These are phyloP conservation scores for Rehmannia glutinosa DNA, from an alignment of 257 asterid species.

Conservation along the genomic window DNA sequence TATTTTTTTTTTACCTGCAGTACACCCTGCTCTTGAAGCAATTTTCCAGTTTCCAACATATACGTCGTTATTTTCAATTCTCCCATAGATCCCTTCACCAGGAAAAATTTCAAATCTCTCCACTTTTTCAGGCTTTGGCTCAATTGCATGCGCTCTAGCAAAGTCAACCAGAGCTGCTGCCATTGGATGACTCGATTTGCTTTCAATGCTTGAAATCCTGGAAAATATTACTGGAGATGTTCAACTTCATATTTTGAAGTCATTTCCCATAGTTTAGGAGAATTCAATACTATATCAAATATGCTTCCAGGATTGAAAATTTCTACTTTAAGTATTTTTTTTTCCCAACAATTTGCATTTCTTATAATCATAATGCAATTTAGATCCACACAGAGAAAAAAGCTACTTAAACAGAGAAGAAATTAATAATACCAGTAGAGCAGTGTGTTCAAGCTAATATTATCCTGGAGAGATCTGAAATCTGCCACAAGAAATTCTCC, in stretches of 20 bases:
- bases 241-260: background rate
- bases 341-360: too few relatives aligned
- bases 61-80: slow-evolving; percentile 47
- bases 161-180: slow-evolving; percentile 59
- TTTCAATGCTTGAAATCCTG: slow-evolving; percentile 79
- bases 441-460: slow-evolving; percentile 33
- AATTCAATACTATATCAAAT: too few relatives aligned
- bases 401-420: background rate
- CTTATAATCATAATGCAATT: background rate
- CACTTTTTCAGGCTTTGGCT: slow-evolving; percentile 60
- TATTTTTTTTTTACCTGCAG: slow-evolving; percentile 31
- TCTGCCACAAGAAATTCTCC: slow-evolving; percentile 67
- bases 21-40: slow-evolving; percentile 57
- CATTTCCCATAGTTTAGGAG: too few relatives aligned
- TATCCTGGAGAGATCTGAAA: slow-evolving; percentile 41
- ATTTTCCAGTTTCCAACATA: slow-evolving; percentile 59
- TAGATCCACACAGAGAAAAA: background rate
- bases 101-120: slow-evolving; percentile 54
- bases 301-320: too few relatives aligned
- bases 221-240: background rate
- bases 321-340: too few relatives aligned
- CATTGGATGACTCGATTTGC: slow-evolving; percentile 79
- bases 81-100: slow-evolving; percentile 77
- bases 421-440: slow-evolving; percentile 45
- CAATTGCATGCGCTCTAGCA: slow-evolving; percentile 35